These are phyloP conservation scores for Closterium sp. DNA, from an alignment of 139 green algal genomes.

Conservation along the genomic window DNA sequence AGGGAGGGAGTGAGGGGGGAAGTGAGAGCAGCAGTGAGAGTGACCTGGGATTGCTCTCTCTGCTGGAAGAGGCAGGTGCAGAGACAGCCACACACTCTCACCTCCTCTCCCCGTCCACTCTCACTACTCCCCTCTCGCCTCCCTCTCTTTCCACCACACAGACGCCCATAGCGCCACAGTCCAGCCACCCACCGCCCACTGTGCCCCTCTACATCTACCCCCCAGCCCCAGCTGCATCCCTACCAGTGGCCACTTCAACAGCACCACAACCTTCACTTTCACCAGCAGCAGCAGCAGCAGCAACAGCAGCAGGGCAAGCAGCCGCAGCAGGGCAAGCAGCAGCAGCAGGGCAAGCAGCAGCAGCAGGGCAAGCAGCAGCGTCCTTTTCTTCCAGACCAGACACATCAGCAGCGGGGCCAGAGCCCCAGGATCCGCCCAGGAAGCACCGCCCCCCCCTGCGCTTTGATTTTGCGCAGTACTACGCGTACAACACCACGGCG, in stretches of 20 bases:
- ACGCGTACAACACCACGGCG: slow-evolving; percentile 47
- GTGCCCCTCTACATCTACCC: neutral
- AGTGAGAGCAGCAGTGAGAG: neutral
- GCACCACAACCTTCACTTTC: too few relatives aligned
- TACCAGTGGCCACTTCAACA: neutral
- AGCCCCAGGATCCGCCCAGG: neutral
- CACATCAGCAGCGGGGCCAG: neutral
- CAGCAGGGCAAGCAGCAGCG: neutral
- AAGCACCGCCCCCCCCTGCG: neutral
- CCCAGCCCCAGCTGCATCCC: neutral
- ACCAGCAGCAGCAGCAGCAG: too few relatives aligned
- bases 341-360: neutral
- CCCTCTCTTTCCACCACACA: neutral
- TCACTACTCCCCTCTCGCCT: neutral
- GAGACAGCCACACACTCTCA: neutral
- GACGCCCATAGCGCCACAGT: neutral
- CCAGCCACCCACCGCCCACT: neutral
- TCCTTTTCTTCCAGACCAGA: neutral
- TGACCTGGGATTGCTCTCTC: neutral
- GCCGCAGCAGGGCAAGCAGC: neutral
- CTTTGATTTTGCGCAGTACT: slow-evolving; percentile 48
- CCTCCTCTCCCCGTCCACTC: neutral
- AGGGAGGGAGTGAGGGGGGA: neutral
- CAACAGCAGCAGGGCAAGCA: too few relatives aligned
- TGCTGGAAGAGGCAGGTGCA: neutral